These are phyloP conservation scores for Ilyonectria mors-panacis DNA, from an alignment of 2,329 filamentous ascomycete species.

Conservation along the genomic window DNA sequence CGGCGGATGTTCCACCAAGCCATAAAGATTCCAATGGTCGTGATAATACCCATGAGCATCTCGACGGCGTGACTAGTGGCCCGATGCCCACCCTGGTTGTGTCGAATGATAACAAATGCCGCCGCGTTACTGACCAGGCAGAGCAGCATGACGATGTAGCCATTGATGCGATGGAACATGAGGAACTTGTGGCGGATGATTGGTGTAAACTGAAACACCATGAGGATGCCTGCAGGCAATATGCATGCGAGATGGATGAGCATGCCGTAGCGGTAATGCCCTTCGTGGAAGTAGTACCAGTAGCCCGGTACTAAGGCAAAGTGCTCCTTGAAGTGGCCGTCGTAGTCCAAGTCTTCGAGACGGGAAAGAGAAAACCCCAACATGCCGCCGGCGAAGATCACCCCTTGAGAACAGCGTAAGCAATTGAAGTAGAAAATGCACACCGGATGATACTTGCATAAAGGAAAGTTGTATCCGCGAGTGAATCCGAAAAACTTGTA, in stretches of 20 bases:
- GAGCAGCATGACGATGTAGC: conserved; percentile 68
- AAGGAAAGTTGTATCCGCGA: no score
- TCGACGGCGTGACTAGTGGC: conserved; percentile 62
- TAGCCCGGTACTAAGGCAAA: no score
- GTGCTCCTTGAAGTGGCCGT: no score
- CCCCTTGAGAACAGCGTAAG: no score
- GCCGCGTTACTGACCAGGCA: conserved; percentile 62
- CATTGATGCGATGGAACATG: conserved; percentile 72
- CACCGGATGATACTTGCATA: no score
- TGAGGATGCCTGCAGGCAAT: conserved; percentile 60
- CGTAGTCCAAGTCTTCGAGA: no score
- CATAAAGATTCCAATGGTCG: conserved; percentile 47
- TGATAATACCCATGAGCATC: conserved; percentile 59
- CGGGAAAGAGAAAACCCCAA: no score
- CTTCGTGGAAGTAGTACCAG: no score
- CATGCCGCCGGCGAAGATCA: no score
- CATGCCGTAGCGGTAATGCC: conserved; percentile 51
- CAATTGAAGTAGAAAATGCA: no score
- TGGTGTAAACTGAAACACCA: conserved; percentile 64
- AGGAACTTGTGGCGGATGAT: conserved; percentile 62
- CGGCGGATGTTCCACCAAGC: conserved; percentile 71
- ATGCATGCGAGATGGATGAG: conserved; percentile 61
- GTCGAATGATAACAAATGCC: conserved; percentile 67
- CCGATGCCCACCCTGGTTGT: conserved; percentile 64
- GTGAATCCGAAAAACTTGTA: no score